A percentile compares a stretch with the other conserved stretches of the same genome.
phyloP scores from a whole-genome alignment of 2,329 filamentous ascomycete species.

The Epichloe baconii region DNA sequence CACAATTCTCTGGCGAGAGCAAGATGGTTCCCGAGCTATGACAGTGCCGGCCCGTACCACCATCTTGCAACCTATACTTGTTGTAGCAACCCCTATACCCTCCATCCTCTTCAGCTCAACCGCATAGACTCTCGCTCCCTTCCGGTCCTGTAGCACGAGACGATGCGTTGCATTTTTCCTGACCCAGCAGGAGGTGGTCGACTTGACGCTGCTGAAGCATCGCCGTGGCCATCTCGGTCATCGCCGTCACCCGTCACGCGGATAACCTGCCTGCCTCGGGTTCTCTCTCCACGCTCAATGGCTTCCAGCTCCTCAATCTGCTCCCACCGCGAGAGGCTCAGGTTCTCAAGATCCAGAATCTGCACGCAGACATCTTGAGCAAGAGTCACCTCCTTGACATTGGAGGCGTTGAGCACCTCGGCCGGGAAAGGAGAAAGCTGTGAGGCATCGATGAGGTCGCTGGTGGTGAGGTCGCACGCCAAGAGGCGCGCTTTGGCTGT shows the following conservation, averaged over 20 bases:
- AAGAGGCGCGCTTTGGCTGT: conserved; percentile 74
- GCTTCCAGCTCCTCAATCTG: conserved; percentile 75
- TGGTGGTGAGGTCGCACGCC: conserved; percentile 55
- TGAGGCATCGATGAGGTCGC: conserved; percentile 32
- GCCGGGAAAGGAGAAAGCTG: conserved; percentile 33
- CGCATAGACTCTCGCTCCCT: conserved; percentile 54
- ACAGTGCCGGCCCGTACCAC: conserved; percentile 51
- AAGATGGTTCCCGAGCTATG: conserved; percentile 63
- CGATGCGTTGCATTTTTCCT: conserved; percentile 53
- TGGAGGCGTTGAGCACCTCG: conserved; percentile 37
- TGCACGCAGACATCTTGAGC: conserved; percentile 58
- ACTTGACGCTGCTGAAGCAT: neutral
- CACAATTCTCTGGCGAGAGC: conserved; percentile 54
- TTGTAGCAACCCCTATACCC: conserved; percentile 50
- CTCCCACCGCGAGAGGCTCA: conserved; percentile 68
- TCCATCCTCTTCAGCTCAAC: conserved; percentile 58
- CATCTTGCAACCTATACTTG: conserved; percentile 68
- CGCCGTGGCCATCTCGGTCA: neutral
- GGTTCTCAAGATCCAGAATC: conserved; percentile 74
- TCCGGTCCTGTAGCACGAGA: conserved; percentile 68
- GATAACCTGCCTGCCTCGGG: conserved; percentile 68
- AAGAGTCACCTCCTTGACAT: conserved; percentile 43
- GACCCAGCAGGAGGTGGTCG: neutral
- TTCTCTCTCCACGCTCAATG: conserved; percentile 58
- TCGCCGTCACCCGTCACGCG: conserved; percentile 37